Evolutionary conservation across 768 basidiomycete genomes (phyloP), one percentile per base, ranked within the genome.

Genomic region (Collybia mongolica): DNA sequence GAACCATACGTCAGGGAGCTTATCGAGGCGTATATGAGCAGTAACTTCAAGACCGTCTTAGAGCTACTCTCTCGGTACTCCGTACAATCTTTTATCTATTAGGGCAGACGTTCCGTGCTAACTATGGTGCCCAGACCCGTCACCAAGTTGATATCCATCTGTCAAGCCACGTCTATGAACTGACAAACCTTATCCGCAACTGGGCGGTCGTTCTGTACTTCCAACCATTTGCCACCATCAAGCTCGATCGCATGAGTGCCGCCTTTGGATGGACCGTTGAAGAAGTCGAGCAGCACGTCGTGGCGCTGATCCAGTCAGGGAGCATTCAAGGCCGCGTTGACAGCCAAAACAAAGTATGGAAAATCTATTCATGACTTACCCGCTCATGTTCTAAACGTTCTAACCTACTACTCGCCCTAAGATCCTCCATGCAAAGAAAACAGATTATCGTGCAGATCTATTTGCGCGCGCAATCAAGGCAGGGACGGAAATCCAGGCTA

Each of bases 1-100:
- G 91, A 93, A 63, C 84, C 88, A 0, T 93, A 94, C 61, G 64
- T 94, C 28, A 82, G 95, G 32, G 93, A 96, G 46, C 79, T 97
- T 38, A 72, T 94, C 47, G 88, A 90, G 53, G 82, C 88, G 2
- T 97, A 93, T 69, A 85, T 94, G 75, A 77, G 78, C 51, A 93
- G 88, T 65, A 83, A 88, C 59, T 98, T 97, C 75, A 91, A 88
- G 61, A 80, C 75, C 5, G 90, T 89, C 6, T 77, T 95, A 11
- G 86, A 87, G 24, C 69, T 91, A 17, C 77, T 98, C 39, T 75
- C 81, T 7, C 75, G 78, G 50, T 83, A 88, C 62, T 89, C 88
- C 23, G 93, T 90, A 60, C 44, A 72, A 57, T 8, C 14, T 42
- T 37, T 6, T 15, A n/a, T 38, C 41, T 48, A 18, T 37, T 53